Base-by-base conservation (phyloP, 768 basidiomycete genomes). In the Trametes elegans region DNA sequence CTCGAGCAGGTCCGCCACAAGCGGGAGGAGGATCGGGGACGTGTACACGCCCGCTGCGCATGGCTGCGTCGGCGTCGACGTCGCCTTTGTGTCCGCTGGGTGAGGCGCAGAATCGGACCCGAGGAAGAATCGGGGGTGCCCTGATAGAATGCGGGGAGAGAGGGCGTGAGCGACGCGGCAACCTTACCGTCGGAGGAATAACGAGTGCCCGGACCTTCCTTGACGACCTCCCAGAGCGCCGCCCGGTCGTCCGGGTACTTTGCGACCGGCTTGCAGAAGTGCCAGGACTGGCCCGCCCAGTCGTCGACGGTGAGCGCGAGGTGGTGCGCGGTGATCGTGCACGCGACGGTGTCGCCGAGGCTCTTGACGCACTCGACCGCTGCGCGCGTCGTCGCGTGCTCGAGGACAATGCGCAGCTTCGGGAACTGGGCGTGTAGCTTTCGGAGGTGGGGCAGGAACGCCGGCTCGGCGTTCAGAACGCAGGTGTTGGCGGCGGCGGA, bases 21-120 rank as follows among this genome's bases (percentile, higher is more conserved):
- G 79, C 2, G 97, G 94, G 14, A 99, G 79, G 18, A 99, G 78
- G 62, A 96, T 87, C 5, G 94, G 89, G 4, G 90, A 92, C 1
- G 97, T 98, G 70, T 98, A 98, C 48, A 98, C 84, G 0, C 97
- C 97, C 9, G 97, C 97, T 1, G 97, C 95, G 70, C 97, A 99
- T 16, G 84, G 76, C 28, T 83, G 78, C 18, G 72, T 72, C 7
- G 90, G 87, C 5, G 84, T 81, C 57, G 89, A 82, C 16, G 80
- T 84, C 4, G 88, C 80, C 70, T 93, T 88, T 49, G 78, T 74
- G 26, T 75, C 68, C 27, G 79, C 78, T 5, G 89, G 85, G 70
- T 99, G 97, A 35, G 97, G 97, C 1, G 97, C 97, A 26, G 90
- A 93, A 72, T 99, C 97, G 16, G 92, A 95, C 18, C 97, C 97